Base-by-base conservation (phyloP, 176 grass and related monocot species). In the Oryza brachyantha region DNA sequence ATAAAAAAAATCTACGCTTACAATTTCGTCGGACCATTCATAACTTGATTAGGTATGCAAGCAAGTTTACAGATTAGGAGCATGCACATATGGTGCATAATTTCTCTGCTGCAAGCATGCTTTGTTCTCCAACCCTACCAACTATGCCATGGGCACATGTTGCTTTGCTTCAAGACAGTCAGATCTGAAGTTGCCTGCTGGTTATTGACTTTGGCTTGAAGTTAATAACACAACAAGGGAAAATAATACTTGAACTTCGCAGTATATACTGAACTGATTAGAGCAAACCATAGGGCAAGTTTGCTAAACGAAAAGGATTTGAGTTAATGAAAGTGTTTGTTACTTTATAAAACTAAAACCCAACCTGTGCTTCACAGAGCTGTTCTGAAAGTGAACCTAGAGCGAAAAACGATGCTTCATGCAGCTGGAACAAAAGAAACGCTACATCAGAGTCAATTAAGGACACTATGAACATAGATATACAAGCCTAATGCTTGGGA, bases 391-490 rank as follows among this genome's bases (percentile, higher is more conserved):
- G 55, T 77, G 95, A 98, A 94, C 83, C 92, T 54, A 94, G 80
- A 37, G 92, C 85, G 85, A 92, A 98, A 88, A 98, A 89, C 70
- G 92, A 86, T 77, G 95, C 92, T 87, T 98, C 95, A 85, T 85
- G 92, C 37, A 94, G 74, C 95, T 98, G 95, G 63, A 48, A 86
- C 64, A 86, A 74, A 73, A 86, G 2, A 84, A 79, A 70, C 45
- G 29, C 3, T 66, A 26, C 6, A 75, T 83, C 55, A 80, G 65
- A 65, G 19, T 69, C 55, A 77, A 71, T 13, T 36, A 52, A 81
- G 42, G 28, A 54, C 21, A 61, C 71, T n/a, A 84, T 13, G 42
- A 78, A 40, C 52, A 70, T n/a, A n/a, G n/a, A n/a, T n/a, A n/a
- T n/a, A n/a, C n/a, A n/a, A n/a, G n/a, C n/a, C n/a, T n/a, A n/a